Conservation (phyloP, 2,329 filamentous ascomycete species). For the Orbilia brochopaga region DNA sequence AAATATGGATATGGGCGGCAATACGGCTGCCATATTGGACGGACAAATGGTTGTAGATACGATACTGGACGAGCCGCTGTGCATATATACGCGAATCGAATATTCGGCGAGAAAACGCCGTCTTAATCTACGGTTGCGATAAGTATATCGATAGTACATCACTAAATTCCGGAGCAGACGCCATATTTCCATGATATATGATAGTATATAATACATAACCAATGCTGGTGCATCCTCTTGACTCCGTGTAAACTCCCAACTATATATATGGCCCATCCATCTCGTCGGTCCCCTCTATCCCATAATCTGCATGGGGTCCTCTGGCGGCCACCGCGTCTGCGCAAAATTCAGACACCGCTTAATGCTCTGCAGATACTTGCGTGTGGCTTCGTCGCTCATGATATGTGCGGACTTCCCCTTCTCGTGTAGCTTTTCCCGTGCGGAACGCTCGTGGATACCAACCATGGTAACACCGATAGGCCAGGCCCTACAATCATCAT, state of each 20-base stretch:
- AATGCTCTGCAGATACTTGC: slow-evolving; percentile 96
- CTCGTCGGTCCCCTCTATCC: slow-evolving; percentile 63
- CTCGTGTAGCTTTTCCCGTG: slow-evolving; percentile 91
- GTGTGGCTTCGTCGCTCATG: slow-evolving; percentile 92
- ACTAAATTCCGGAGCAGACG: too few relatives aligned
- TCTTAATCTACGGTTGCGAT: too few relatives aligned
- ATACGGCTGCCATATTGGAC: too few relatives aligned
- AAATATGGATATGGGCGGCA: slow-evolving; percentile 13
- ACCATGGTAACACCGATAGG: slow-evolving; percentile 99
- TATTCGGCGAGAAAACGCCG: too few relatives aligned
- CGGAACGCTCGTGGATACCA: slow-evolving; percentile 95
- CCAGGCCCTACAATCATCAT: slow-evolving; percentile 69
- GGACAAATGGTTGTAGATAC: too few relatives aligned
- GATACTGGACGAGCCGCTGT: too few relatives aligned
- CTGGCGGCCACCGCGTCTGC: slow-evolving; percentile 93
- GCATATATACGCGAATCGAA: too few relatives aligned
- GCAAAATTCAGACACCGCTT: slow-evolving; percentile 96
- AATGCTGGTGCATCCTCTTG: too few relatives aligned
- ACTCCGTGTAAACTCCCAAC: too few relatives aligned
- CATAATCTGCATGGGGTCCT: slow-evolving; percentile 93
- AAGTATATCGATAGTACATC: too few relatives aligned
- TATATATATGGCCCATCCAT: too few relatives aligned
- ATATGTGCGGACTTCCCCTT: slow-evolving; percentile 85
- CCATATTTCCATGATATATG: background rate
- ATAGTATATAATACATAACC: background rate